These are phyloP conservation scores for Boletus sensibilis DNA, from an alignment of 768 basidiomycete genomes.

Conservation along the genomic window DNA sequence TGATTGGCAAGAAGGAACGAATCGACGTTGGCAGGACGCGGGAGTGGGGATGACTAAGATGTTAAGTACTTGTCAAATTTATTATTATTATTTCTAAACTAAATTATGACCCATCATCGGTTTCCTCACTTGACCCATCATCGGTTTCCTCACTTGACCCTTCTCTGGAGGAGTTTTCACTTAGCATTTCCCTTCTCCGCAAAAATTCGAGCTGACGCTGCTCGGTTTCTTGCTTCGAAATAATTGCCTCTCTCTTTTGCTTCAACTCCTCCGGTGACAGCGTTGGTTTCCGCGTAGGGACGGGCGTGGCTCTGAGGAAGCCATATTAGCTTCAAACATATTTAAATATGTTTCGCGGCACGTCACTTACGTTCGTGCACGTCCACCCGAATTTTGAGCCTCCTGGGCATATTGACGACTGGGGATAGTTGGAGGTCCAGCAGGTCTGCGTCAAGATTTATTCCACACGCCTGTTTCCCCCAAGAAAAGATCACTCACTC, in stretches of 20 bases:
- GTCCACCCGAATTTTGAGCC: not conserved
- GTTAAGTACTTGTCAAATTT: conserved; percentile 13
- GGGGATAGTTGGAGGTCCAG: conserved; percentile 7
- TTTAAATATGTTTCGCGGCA: not conserved
- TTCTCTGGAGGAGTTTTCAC: not conserved
- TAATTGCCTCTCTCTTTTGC: conserved; percentile 7
- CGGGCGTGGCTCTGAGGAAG: not conserved
- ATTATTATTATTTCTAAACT: not conserved
- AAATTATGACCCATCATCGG: not conserved
- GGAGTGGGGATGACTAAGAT: conserved; percentile 28
- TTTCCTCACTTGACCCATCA: not conserved
- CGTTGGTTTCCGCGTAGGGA: not conserved
- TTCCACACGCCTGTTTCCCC: not conserved
- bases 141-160: not conserved
- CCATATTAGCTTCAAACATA: not conserved
- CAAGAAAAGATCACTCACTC: conserved; percentile 2
- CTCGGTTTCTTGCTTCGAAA: conserved; percentile 16
- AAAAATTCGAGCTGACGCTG: conserved; percentile 8
- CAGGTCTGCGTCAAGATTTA: not conserved
- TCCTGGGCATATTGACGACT: not conserved
- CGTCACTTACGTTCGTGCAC: conserved; percentile 5
- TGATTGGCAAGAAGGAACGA: conserved; percentile 28
- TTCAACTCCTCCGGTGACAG: conserved; percentile 4
- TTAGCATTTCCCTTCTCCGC: not conserved
- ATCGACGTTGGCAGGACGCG: conserved; percentile 19